Percentiles rank a stretch among this genome's conserved stretches.
Evolutionary conservation across 139 green algal species (phyloP).

Genomic region (Pseudopediastrum boryanum): DNA sequence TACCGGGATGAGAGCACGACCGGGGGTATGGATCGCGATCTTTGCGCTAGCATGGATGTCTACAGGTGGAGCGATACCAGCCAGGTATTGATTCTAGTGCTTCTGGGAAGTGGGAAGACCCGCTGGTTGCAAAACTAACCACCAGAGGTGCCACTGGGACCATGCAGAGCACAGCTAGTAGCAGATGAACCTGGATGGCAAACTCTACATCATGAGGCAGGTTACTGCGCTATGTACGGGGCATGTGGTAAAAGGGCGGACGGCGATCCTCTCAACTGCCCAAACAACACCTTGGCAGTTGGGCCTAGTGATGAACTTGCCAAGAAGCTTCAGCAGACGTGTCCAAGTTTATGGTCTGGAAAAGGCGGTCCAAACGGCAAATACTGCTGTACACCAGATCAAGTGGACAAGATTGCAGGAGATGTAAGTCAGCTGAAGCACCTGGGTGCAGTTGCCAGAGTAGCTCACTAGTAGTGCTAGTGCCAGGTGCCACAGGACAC

Average conservation of each 20-base stretch:
- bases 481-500: too few species aligned
- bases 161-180: too few species aligned
- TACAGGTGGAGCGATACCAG: too few species aligned
- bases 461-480: neutral
- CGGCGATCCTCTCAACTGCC: constrained; percentile 67
- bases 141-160: too few species aligned
- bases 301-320: constrained; percentile 45
- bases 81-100: too few species aligned
- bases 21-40: too few species aligned
- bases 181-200: too few species aligned
- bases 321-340: constrained; percentile 47
- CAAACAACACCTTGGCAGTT: constrained; percentile 56
- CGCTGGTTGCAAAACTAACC: too few species aligned
- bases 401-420: constrained; percentile 71
- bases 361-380: constrained; percentile 31
- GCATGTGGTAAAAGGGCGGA: constrained; percentile 74
- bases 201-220: constrained; percentile 52
- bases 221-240: constrained; percentile 69
- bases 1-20: too few species aligned
- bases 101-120: too few species aligned
- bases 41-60: too few species aligned
- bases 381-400: constrained; percentile 83
- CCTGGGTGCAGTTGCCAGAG: neutral
- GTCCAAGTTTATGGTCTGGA: constrained; percentile 71
- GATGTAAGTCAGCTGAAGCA: constrained; percentile 49